Conservation (phyloP, 192 early-diverging fungal genomes). For the Podila horticola region DNA sequence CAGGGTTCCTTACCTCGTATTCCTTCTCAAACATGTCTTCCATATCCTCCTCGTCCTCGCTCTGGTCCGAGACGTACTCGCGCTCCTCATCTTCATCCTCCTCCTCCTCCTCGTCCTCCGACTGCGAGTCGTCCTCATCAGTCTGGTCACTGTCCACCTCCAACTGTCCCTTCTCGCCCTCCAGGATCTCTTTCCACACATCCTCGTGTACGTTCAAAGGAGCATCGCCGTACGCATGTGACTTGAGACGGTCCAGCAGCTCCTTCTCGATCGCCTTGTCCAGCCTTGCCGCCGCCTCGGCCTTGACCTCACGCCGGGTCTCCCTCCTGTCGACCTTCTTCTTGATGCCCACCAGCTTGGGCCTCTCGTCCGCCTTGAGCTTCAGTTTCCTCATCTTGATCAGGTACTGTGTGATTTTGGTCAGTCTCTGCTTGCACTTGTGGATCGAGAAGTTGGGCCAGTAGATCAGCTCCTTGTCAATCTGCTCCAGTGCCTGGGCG, state of each 20-base stretch:
- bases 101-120: slow-evolving; percentile 63
- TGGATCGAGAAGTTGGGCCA: slow-evolving; percentile 93
- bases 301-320: slow-evolving; percentile 84
- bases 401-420: slow-evolving; percentile 96
- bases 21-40: slow-evolving; percentile 63
- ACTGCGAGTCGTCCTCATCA: slow-evolving; percentile 72
- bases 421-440: slow-evolving; percentile 97
- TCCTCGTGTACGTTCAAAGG: slow-evolving; percentile 94
- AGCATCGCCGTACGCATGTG: slow-evolving; percentile 95
- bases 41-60: slow-evolving; percentile 74
- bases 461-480: slow-evolving; percentile 90
- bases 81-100: slow-evolving; percentile 62
- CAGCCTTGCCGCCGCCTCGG: slow-evolving; percentile 90
- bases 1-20: slow-evolving; percentile 33
- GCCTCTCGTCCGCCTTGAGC: slow-evolving; percentile 75
- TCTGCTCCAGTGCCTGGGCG: slow-evolving; percentile 83
- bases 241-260: slow-evolving; percentile 89
- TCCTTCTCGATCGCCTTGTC: slow-evolving; percentile 96
- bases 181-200: slow-evolving; percentile 90
- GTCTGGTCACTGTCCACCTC: slow-evolving; percentile 78
- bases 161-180: slow-evolving; percentile 74
- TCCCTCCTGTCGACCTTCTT: slow-evolving; percentile 96
- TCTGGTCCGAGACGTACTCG: slow-evolving; percentile 70
- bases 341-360: slow-evolving; percentile 88
- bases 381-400: slow-evolving; percentile 93